These are phyloP conservation scores for Keithomyces neogunnii DNA, from an alignment of 2,329 filamentous ascomycete species.

Conservation along the genomic window DNA sequence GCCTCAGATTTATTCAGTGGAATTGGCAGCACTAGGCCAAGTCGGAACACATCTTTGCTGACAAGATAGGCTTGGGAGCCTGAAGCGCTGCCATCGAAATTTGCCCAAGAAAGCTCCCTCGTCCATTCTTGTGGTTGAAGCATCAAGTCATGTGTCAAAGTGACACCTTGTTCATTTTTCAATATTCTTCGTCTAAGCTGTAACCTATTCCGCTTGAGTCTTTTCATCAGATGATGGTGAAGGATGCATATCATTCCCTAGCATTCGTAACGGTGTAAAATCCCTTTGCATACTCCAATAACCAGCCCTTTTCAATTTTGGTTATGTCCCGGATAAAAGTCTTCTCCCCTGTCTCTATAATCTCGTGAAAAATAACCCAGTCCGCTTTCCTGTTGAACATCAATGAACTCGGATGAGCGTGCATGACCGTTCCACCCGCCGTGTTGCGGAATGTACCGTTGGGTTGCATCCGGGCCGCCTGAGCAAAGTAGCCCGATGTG, in stretches of 20 bases:
- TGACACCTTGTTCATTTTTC: no score
- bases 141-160: no score
- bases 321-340: slow-evolving; percentile 85
- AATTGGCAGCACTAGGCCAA: no score
- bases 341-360: slow-evolving; percentile 82
- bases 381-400: slow-evolving; percentile 97
- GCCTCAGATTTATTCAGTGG: no score
- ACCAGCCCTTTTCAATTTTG: slow-evolving; percentile 90
- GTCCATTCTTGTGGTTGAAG: no score
- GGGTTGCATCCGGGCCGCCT: slow-evolving; percentile 87
- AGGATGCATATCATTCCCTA: background rate
- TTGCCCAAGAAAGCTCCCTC: no score
- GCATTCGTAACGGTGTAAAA: slow-evolving; percentile 58
- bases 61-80: no score
- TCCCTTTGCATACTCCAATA: slow-evolving; percentile 77
- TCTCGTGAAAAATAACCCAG: slow-evolving; percentile 93
- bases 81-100: no score
- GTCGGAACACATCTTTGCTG: no score
- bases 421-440: slow-evolving; percentile 66
- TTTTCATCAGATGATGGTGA: no score
- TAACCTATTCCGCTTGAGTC: no score
- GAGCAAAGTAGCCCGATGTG: slow-evolving; percentile 83
- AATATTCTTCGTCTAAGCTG: no score
- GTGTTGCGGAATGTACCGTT: slow-evolving; percentile 86
- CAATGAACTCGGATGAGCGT: slow-evolving; percentile 85